Conservation (phyloP, 768 basidiomycete species). For the Boletus tomentosulus region DNA sequence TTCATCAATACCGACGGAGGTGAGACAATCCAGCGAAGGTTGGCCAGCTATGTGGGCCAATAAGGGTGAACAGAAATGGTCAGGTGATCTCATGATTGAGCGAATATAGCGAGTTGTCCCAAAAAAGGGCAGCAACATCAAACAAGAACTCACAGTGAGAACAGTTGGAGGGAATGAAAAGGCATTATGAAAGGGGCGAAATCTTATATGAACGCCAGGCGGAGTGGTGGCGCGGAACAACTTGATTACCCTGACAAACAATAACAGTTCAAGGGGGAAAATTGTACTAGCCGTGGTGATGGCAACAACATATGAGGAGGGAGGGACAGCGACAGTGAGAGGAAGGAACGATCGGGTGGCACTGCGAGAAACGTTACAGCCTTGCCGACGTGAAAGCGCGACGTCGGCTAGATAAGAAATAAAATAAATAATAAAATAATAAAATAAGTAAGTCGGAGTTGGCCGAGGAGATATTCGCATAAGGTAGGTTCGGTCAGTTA, state of each 20-base stretch:
- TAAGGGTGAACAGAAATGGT: slow-evolving; percentile 5
- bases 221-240: slow-evolving; percentile 16
- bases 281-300: neutral
- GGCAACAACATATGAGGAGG: neutral
- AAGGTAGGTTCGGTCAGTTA: slow-evolving; percentile 19
- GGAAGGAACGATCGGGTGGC: slow-evolving; percentile 18
- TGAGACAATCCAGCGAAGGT: neutral
- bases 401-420: slow-evolving; percentile 29
- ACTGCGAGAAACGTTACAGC: slow-evolving; percentile 10
- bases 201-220: neutral
- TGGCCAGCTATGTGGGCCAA: slow-evolving; percentile 8
- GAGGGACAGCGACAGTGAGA: neutral
- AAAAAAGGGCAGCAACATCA: slow-evolving; percentile 5
- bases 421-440: slow-evolving; percentile 16
- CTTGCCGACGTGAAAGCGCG: slow-evolving; percentile 9
- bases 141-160: slow-evolving; percentile 15
- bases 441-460: slow-evolving; percentile 20
- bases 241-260: neutral
- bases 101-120: slow-evolving; percentile 10
- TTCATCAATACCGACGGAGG: neutral
- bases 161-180: neutral
- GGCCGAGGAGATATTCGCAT: slow-evolving; percentile 25
- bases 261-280: neutral
- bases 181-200: slow-evolving; percentile 2
- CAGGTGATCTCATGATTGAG: slow-evolving; percentile 14